Evolutionary conservation across 306 rosid species (phyloP).

Genomic region (Spatholobus suberectus): DNA sequence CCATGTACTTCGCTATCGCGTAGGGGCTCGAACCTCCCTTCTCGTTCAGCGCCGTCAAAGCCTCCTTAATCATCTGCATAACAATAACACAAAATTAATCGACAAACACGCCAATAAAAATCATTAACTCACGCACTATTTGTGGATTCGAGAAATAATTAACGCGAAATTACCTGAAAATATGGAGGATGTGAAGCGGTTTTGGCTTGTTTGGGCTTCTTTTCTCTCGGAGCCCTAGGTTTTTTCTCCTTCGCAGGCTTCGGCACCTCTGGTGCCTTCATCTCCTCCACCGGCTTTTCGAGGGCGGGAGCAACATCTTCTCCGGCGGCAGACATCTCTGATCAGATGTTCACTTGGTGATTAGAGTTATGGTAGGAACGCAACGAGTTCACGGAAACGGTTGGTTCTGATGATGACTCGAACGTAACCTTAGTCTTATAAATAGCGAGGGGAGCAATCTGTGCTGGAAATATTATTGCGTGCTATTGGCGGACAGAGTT

Average conservation of each 20-base stretch:
- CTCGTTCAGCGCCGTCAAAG: constrained; percentile 70
- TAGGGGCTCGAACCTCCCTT: constrained; percentile 86
- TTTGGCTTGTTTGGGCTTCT: constrained; percentile 65
- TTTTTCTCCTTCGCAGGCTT: constrained; percentile 61
- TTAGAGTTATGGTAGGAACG: not conserved
- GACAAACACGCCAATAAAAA: not conserved
- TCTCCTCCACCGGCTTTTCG: constrained; percentile 43
- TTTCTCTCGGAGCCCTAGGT: constrained; percentile 55
- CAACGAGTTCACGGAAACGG: not conserved
- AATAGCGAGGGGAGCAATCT: constrained; percentile 48
- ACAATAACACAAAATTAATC: not conserved
- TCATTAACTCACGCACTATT: not conserved
- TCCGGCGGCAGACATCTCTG: constrained; percentile 57
- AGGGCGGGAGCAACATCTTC: constrained; percentile 46
- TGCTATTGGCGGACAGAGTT: constrained; percentile 44
- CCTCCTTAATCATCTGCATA: constrained; percentile 88
- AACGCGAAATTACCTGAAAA: constrained; percentile 60
- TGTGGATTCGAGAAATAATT: not conserved
- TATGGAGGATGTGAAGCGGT: constrained; percentile 82
- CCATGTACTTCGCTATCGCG: constrained; percentile 92
- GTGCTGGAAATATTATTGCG: not conserved
- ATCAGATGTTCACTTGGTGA: not conserved
- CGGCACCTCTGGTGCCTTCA: constrained; percentile 42
- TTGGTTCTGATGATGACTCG: fast-evolving
- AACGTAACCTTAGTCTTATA: not conserved